Conservation (phyloP, 2,329 filamentous ascomycete species). For the Emmonsia crescens region DNA sequence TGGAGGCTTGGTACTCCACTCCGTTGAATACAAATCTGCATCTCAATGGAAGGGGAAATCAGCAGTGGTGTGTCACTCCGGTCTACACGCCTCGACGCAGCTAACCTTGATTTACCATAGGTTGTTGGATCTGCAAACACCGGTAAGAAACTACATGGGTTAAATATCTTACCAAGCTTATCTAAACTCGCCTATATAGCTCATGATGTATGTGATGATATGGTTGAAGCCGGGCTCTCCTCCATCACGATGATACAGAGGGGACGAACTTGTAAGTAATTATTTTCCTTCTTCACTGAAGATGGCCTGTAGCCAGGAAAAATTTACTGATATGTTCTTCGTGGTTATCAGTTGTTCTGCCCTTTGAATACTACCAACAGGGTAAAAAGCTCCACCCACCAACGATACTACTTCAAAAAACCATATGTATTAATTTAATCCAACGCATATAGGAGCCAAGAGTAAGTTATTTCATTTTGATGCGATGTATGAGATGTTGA, state of each 20-base stretch:
- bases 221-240: constrained; percentile 31
- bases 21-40: constrained; percentile 24
- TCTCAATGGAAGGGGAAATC: constrained; percentile 29
- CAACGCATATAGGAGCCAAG: constrained; percentile 2
- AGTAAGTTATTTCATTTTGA: constrained; percentile 8
- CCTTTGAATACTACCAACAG: constrained; percentile 12
- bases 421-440: neutral
- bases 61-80: constrained; percentile 22
- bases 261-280: constrained; percentile 26
- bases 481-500: neutral
- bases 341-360: constrained; percentile 12
- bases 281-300: neutral
- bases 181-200: constrained; percentile 7
- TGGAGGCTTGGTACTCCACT: constrained; percentile 28
- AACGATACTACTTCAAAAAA: neutral
- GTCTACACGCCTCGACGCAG: neutral
- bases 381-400: neutral
- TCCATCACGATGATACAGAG: constrained; percentile 40
- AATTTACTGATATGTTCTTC: neutral
- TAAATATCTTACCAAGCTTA: neutral
- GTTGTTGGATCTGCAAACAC: constrained; percentile 40
- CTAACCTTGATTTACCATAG: neutral
- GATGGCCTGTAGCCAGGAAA: neutral
- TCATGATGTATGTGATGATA: constrained; percentile 41
- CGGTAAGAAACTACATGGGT: constrained; percentile 13